Percentiles rank a stretch among this genome's conserved stretches.
Conservation (phyloP, 2,329 filamentous ascomycete genomes). For the Colletotrichum navitas region DNA sequence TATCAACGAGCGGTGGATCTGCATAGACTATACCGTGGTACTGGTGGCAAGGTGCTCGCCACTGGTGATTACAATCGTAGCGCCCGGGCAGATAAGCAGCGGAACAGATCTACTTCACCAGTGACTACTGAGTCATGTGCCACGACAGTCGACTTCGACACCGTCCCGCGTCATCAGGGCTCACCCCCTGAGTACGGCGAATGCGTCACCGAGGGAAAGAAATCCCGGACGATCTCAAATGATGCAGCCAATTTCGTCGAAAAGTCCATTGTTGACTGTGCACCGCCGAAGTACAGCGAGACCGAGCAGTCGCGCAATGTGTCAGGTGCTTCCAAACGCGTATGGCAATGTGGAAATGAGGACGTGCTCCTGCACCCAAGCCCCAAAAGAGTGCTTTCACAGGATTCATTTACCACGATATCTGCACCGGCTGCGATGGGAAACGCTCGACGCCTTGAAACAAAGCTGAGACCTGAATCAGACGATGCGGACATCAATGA, state of each 20-base stretch:
- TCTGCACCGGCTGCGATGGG: neutral
- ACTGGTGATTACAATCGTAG: neutral
- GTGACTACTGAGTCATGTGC: neutral
- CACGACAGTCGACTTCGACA: constrained; percentile 1
- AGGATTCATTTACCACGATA: neutral
- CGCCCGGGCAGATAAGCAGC: neutral
- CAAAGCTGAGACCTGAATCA: neutral
- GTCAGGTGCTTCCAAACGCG: neutral
- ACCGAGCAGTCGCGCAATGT: neutral
- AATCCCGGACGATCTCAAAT: neutral
- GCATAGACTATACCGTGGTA: neutral
- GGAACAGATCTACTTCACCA: too few relatives aligned
- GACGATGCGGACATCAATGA: neutral
- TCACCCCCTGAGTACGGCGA: neutral
- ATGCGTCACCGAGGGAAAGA: neutral
- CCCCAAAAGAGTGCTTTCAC: neutral
- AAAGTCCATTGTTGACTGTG: neutral
- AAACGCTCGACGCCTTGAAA: neutral
- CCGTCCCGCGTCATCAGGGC: neutral
- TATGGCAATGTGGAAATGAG: neutral
- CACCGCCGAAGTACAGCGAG: neutral
- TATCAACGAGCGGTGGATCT: neutral
- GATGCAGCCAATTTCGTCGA: neutral
- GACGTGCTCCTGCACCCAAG: neutral
- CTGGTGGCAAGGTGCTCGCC: neutral